Conservation (phyloP, 2,329 filamentous ascomycete genomes). For the Cladosporium austrohemisphaericum region DNA sequence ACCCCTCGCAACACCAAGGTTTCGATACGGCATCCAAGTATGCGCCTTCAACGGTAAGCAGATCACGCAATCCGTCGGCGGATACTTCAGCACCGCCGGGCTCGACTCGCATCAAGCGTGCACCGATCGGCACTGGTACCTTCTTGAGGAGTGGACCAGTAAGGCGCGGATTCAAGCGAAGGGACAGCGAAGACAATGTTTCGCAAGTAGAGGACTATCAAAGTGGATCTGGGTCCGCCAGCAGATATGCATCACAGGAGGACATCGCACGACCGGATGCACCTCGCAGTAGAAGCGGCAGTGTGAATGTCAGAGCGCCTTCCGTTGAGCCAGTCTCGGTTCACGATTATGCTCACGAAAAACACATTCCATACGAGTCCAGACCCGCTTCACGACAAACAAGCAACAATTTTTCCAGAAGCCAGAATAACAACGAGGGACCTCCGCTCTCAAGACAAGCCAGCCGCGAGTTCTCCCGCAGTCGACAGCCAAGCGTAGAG, state of each 20-base stretch:
- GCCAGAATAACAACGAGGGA: conserved; percentile 27
- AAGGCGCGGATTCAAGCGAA: conserved; percentile 63
- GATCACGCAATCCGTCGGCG: conserved; percentile 48
- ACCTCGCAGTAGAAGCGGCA: conserved; percentile 28
- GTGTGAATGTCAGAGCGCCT: conserved; percentile 29
- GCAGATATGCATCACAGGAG: conserved; percentile 19
- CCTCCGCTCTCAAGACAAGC: conserved; percentile 29
- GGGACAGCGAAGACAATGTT: conserved; percentile 49
- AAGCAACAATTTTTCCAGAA: conserved; percentile 24
- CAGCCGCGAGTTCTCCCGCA: conserved; percentile 26
- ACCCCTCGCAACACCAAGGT: conserved; percentile 44
- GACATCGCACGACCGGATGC: conserved; percentile 17
- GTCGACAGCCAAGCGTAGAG: conserved; percentile 31
- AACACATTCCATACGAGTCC: conserved; percentile 23
- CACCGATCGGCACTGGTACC: conserved; percentile 69
- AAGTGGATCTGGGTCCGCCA: conserved; percentile 27
- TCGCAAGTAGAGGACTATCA: conserved; percentile 36
- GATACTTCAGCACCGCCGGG: conserved; percentile 66
- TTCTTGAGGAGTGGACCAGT: conserved; percentile 74
- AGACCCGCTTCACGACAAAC: conserved; percentile 27
- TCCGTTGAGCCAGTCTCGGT: conserved; percentile 34
- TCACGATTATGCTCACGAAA: conserved; percentile 33
- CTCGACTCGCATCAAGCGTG: conserved; percentile 72
- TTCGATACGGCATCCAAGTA: conserved; percentile 45
- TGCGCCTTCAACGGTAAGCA: conserved; percentile 44